phyloP scores from a whole-genome alignment of 306 rosid species.

The Vicia villosa region DNA sequence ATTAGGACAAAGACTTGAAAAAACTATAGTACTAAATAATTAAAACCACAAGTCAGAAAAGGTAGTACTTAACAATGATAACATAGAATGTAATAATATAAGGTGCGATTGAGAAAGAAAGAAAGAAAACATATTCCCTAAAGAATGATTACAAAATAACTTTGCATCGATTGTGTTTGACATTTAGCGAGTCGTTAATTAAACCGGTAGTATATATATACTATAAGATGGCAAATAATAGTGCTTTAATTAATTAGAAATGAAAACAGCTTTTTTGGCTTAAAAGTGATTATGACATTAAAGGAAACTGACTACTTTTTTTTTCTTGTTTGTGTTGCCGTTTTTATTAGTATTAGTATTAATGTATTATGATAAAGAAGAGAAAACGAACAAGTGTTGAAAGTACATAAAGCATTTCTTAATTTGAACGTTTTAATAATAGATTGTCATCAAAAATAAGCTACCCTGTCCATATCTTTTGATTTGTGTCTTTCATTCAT shows the following conservation, averaged over 20 bases:
- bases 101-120: constrained; percentile 8
- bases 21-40: constrained; percentile 17
- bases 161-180: constrained; percentile 42
- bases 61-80: constrained; percentile 15
- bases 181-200: constrained; percentile 33
- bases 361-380: neutral
- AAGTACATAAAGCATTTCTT: constrained; percentile 56
- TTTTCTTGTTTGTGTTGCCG: neutral
- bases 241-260: neutral
- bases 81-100: neutral
- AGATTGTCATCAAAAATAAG: constrained; percentile 49
- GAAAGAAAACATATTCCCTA: constrained; percentile 12
- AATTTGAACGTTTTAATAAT: constrained; percentile 55
- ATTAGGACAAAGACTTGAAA: constrained; percentile 24
- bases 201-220: neutral
- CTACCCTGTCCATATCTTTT: constrained; percentile 31
- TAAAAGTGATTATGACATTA: constrained; percentile 36
- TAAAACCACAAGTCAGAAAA: constrained; percentile 36
- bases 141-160: constrained; percentile 44
- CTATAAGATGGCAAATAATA: neutral
- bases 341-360: neutral
- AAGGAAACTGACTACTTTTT: constrained; percentile 27
- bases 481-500: constrained; percentile 34
- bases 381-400: constrained; percentile 31
- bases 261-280: constrained; percentile 44